Evolutionary conservation across 306 rosid species (phyloP).

Genomic region (Trifolium repens): DNA sequence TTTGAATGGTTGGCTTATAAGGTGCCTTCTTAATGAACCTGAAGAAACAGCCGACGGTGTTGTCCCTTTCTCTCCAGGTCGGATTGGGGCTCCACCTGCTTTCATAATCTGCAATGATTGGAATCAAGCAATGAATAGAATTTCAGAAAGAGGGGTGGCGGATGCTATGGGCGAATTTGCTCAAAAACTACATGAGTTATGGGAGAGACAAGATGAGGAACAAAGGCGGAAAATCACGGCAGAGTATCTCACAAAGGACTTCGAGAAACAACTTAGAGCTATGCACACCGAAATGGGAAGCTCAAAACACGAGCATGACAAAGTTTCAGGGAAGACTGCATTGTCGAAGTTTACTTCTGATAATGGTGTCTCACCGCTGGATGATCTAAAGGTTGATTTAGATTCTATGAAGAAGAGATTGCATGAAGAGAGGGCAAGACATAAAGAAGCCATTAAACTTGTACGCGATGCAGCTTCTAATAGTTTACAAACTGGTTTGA

Average conservation of each 20-base stretch:
- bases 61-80: constrained; percentile 91
- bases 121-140: constrained; percentile 87
- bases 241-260: constrained; percentile 72
- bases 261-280: constrained; percentile 71
- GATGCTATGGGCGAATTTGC: constrained; percentile 82
- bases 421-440: constrained; percentile 80
- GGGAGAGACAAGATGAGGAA: constrained; percentile 93
- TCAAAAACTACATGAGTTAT: constrained; percentile 69
- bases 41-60: constrained; percentile 90
- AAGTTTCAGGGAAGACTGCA: constrained; percentile 48
- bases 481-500: constrained; percentile 78
- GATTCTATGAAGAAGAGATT: constrained; percentile 77
- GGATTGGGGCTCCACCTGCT: constrained; percentile 84
- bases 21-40: constrained; percentile 73
- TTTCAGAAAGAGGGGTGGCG: constrained; percentile 76
- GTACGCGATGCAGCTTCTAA: constrained; percentile 79
- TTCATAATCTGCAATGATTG: constrained; percentile 90
- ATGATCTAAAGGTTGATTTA: constrained; percentile 88
- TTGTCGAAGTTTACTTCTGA: constrained; percentile 63
- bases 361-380: constrained; percentile 79
- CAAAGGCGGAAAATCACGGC: constrained; percentile 84
- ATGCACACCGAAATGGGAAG: constrained; percentile 61
- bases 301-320: constrained; percentile 58
- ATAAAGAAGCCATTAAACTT: constrained; percentile 74
- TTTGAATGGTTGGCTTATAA: constrained; percentile 83